Conservation (phyloP, 2,329 filamentous ascomycete genomes). For the Ophiocordyceps camponoti-rufipedis region DNA sequence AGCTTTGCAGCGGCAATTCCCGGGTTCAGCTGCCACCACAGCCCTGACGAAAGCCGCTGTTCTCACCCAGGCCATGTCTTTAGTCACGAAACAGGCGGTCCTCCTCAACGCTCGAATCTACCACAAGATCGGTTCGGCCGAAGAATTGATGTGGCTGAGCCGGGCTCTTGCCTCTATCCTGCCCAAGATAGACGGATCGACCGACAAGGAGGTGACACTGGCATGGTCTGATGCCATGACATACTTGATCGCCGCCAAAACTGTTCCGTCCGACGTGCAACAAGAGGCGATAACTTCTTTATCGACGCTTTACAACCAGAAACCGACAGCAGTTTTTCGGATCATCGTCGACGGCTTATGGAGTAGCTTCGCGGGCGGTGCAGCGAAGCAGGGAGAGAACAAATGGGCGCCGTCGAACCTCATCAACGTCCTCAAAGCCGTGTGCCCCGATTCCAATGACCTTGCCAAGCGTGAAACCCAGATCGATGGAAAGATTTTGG, state of each 20-base stretch:
- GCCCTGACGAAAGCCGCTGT: conserved; percentile 40
- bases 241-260: conserved; percentile 51
- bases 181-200: conserved; percentile 29
- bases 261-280: conserved; percentile 41
- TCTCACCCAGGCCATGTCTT: conserved; percentile 43
- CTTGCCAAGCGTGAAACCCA: conserved; percentile 21
- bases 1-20: conserved; percentile 31
- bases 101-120: conserved; percentile 73
- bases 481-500: conserved; percentile 31
- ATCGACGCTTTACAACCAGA: conserved; percentile 42
- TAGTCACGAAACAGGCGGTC: conserved; percentile 74
- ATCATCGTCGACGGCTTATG: conserved; percentile 58
- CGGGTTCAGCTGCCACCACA: conserved; percentile 26
- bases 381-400: conserved; percentile 58
- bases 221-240: conserved; percentile 77
- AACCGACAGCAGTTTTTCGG: conserved; percentile 38
- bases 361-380: conserved; percentile 55
- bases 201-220: conserved; percentile 29
- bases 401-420: conserved; percentile 50
- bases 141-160: conserved; percentile 64
- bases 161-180: conserved; percentile 49
- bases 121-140: conserved; percentile 53
- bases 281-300: conserved; percentile 44
- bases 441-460: conserved; percentile 42
- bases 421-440: conserved; percentile 38